These are phyloP conservation scores for Phytopythium oedochilum DNA, from an alignment of 352 stramenopile species.

Conservation along the genomic window DNA sequence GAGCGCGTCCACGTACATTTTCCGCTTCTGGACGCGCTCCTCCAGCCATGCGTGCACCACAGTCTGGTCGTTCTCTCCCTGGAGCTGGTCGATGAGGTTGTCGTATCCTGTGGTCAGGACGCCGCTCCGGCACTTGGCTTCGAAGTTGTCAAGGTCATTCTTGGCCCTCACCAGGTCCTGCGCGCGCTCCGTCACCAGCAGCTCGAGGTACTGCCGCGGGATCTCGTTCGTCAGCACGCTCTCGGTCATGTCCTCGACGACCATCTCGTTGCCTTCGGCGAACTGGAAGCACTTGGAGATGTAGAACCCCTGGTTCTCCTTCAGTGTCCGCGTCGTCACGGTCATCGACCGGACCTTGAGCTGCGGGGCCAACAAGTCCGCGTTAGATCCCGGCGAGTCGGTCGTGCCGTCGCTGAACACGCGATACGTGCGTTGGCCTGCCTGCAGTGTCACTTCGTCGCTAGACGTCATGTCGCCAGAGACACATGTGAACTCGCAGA, in stretches of 20 bases:
- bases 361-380: constrained; percentile 25
- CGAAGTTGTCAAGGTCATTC: constrained; percentile 44
- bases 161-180: constrained; percentile 52
- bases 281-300: constrained; percentile 83
- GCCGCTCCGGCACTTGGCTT: constrained; percentile 60
- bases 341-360: constrained; percentile 72
- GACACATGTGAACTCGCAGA: constrained; percentile 78
- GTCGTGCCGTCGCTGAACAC: constrained; percentile 24
- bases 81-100: constrained; percentile 86
- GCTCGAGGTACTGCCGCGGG: constrained; percentile 69
- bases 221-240: constrained; percentile 80
- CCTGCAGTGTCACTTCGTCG: constrained; percentile 56
- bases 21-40: constrained; percentile 59
- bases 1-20: constrained; percentile 63
- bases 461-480: constrained; percentile 47
- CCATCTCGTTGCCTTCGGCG: constrained; percentile 58
- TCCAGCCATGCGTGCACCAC: constrained; percentile 72
- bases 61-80: constrained; percentile 69
- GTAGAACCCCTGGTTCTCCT: constrained; percentile 75
- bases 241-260: constrained; percentile 80
- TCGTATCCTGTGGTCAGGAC: constrained; percentile 62
- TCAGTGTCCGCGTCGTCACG: constrained; percentile 61
- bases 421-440: constrained; percentile 50
- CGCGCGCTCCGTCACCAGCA: constrained; percentile 46
- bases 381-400: constrained; percentile 19